phyloP scores from a whole-genome alignment of 2,329 filamentous ascomycete genomes.

The Pseudocercospora musae region DNA sequence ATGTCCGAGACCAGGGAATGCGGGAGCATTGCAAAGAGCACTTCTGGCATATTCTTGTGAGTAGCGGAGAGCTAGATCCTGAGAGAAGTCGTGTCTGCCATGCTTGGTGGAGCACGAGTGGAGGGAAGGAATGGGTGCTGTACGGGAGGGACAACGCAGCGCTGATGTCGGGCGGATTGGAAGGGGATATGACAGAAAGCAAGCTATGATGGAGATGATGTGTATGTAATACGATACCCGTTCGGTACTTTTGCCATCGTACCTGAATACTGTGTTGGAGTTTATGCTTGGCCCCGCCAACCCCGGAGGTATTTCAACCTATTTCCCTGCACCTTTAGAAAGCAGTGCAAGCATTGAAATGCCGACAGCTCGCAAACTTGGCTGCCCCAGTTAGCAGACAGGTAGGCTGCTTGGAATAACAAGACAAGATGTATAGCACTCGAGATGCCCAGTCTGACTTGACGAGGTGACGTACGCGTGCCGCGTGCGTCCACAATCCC shows the following conservation, averaged over 20 bases:
- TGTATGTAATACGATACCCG: neutral
- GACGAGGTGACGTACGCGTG: neutral
- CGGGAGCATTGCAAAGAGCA: conserved; percentile 64
- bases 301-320: neutral
- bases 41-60: conserved; percentile 75
- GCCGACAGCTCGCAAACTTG: neutral
- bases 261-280: neutral
- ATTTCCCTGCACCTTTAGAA: neutral
- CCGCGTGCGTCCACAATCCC: neutral
- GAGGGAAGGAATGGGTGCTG: conserved; percentile 56
- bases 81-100: conserved; percentile 76
- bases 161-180: conserved; percentile 53
- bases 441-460: neutral
- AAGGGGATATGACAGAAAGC: conserved; percentile 11
- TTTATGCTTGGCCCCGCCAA: neutral
- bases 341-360: neutral
- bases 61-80: conserved; percentile 78
- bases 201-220: conserved; percentile 15
- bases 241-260: neutral
- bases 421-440: neutral
- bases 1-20: conserved; percentile 60
- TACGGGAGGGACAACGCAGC: conserved; percentile 42
- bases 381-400: neutral
- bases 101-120: conserved; percentile 76
- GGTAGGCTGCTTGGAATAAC: neutral